Evolutionary conservation across 331 rosid species (phyloP).

Genomic region (Malus hybrid): DNA sequence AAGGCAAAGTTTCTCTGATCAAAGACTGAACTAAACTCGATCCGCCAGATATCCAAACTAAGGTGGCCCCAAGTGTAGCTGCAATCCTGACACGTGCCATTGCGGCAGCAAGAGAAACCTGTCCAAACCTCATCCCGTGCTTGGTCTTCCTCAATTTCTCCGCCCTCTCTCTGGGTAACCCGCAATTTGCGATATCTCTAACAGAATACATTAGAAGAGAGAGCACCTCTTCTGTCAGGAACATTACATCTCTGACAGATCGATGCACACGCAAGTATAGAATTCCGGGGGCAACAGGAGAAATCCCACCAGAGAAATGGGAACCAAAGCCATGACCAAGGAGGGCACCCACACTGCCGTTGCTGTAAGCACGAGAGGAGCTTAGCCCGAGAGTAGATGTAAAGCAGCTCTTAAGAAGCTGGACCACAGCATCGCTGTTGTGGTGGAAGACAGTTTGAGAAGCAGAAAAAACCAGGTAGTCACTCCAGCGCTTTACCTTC

Average conservation of each 20-base stretch:
- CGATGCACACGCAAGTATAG: slow-evolving; percentile 75
- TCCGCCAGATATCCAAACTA: slow-evolving; percentile 92
- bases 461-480: slow-evolving; percentile 73
- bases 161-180: slow-evolving; percentile 44
- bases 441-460: slow-evolving; percentile 95
- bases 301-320: slow-evolving; percentile 64
- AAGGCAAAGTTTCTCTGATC: slow-evolving; percentile 79
- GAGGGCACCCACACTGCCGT: slow-evolving; percentile 83
- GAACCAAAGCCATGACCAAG: slow-evolving; percentile 93
- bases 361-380: slow-evolving; percentile 40
- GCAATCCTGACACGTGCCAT: slow-evolving; percentile 86
- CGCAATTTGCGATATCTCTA: slow-evolving; percentile 65
- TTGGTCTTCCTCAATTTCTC: slow-evolving; percentile 68
- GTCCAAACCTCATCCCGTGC: slow-evolving; percentile 65
- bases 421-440: slow-evolving; percentile 84
- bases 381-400: slow-evolving; percentile 76
- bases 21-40: slow-evolving; percentile 61
- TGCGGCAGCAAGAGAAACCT: slow-evolving; percentile 75
- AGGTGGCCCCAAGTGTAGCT: slow-evolving; percentile 80
- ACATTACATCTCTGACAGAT: slow-evolving; percentile 69
- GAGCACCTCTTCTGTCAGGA: slow-evolving; percentile 81
- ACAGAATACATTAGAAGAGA: slow-evolving; percentile 72
- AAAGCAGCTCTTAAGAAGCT: slow-evolving; percentile 90
- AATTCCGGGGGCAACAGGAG: slow-evolving; percentile 95
- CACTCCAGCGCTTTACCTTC: slow-evolving; percentile 97